Evolutionary conservation across 805 yeast genomes (phyloP).

Genomic region (Allodekkera sacchari): DNA sequence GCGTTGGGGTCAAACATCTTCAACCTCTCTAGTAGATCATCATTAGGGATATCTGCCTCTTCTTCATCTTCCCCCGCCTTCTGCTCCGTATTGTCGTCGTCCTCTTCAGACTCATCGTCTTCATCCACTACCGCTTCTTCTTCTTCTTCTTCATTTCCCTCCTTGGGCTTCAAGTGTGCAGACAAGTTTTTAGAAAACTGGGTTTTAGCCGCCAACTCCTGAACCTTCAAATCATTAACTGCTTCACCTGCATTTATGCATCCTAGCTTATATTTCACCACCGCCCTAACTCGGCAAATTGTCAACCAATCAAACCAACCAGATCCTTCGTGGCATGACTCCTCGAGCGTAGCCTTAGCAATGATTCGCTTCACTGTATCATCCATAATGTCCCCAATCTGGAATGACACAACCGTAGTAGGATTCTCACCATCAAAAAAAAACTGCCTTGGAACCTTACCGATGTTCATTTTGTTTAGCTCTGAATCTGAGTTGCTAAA

Average conservation of each 20-base stretch:
- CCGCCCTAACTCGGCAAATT: constrained; percentile 54
- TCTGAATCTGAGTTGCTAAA: constrained; percentile 16
- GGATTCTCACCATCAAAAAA: constrained; percentile 64
- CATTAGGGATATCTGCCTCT: constrained; percentile 12
- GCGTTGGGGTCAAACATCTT: constrained; percentile 29
- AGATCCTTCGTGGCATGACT: constrained; percentile 46
- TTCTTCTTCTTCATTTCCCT: constrained; percentile 5
- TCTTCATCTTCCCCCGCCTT: constrained; percentile 8
- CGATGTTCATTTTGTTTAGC: constrained; percentile 12
- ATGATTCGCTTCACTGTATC: constrained; percentile 45
- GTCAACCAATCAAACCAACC: constrained; percentile 75
- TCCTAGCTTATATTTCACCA: constrained; percentile 65
- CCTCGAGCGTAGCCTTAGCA: constrained; percentile 28
- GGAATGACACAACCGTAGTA: constrained; percentile 66
- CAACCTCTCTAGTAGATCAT: constrained; percentile 29
- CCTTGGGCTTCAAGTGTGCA: constrained; percentile 4
- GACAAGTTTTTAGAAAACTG: constrained; percentile 17
- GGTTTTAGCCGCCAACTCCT: constrained; percentile 34
- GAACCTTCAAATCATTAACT: constrained; percentile 33
- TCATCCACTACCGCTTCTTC: constrained; percentile 6
- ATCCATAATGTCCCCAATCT: constrained; percentile 71
- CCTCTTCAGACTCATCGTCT: constrained; percentile 16
- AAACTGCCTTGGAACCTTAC: constrained; percentile 36
- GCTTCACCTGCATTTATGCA: constrained; percentile 46
- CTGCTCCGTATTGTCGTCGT: constrained; percentile 15